Percentiles rank a stretch among this genome's conserved stretches.
Conservation (phyloP, 2,329 filamentous ascomycete species). For the Ceratocystis cacaofunesta region DNA sequence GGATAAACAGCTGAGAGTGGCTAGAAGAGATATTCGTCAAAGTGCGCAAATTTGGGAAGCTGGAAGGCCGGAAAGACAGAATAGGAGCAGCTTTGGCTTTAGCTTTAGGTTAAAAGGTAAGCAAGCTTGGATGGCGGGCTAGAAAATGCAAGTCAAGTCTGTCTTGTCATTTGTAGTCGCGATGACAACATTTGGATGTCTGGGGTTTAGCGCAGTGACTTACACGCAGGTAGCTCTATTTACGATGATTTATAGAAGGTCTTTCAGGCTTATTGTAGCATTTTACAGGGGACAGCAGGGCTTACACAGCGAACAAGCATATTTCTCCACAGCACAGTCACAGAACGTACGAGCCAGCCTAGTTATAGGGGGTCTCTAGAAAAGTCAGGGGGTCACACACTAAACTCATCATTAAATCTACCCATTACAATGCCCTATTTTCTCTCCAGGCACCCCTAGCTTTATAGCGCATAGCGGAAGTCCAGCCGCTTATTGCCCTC, state of each 20-base stretch:
- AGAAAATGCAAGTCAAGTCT: not conserved
- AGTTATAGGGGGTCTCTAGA: too few species aligned
- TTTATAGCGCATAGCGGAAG: conserved; percentile 19
- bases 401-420: not conserved
- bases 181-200: conserved; percentile 9
- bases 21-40: not conserved
- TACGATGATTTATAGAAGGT: not conserved
- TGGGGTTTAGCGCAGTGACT: not conserved
- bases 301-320: too few species aligned
- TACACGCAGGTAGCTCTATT: not conserved
- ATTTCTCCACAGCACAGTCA: too few species aligned
- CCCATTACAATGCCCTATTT: not conserved
- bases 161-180: conserved; percentile 4
- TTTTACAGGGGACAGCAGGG: too few species aligned
- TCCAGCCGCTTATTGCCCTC: conserved; percentile 19
- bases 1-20: too few species aligned
- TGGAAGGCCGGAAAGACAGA: not conserved
- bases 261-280: not conserved
- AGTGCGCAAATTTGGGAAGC: not conserved
- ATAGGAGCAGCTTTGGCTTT: not conserved
- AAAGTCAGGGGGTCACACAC: too few species aligned
- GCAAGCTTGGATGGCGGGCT: not conserved
- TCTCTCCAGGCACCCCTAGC: not conserved
- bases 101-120: not conserved
- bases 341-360: too few species aligned